phyloP scores from a whole-genome alignment of 139 green algal species.

The Pleodorina starrii region DNA sequence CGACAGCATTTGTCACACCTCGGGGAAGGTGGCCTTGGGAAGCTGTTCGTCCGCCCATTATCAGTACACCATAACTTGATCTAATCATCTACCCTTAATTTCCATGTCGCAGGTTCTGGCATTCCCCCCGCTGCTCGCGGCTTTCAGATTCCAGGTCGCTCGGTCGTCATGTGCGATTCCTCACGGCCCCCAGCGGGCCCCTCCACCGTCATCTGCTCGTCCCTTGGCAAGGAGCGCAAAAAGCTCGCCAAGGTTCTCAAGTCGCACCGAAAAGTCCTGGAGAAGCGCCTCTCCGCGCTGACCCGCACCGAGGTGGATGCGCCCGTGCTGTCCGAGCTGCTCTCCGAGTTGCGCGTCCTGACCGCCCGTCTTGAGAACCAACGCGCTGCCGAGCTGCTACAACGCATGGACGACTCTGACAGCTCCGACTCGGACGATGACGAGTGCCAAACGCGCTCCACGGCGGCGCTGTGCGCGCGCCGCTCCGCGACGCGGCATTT shows the following conservation, averaged over 20 bases:
- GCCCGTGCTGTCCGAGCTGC: constrained; percentile 20
- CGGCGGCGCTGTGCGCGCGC: neutral
- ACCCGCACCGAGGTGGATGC: constrained; percentile 2
- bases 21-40: no score
- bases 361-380: neutral
- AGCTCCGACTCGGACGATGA: constrained; percentile 20
- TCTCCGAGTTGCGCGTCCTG: constrained; percentile 21
- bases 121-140: neutral
- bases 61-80: no score
- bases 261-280: constrained; percentile 48
- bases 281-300: constrained; percentile 42
- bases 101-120: neutral
- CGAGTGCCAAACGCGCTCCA: neutral
- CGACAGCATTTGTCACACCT: no score
- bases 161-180: neutral
- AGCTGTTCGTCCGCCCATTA: no score
- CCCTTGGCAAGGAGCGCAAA: constrained; percentile 48
- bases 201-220: constrained; percentile 28
- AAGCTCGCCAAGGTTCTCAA: constrained; percentile 55
- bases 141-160: neutral
- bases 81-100: neutral
- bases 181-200: neutral
- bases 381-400: neutral
- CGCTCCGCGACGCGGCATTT: neutral
- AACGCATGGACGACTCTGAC: neutral